Base-by-base conservation (phyloP, 73 alveolate species). In the Effrenium voratum region DNA sequence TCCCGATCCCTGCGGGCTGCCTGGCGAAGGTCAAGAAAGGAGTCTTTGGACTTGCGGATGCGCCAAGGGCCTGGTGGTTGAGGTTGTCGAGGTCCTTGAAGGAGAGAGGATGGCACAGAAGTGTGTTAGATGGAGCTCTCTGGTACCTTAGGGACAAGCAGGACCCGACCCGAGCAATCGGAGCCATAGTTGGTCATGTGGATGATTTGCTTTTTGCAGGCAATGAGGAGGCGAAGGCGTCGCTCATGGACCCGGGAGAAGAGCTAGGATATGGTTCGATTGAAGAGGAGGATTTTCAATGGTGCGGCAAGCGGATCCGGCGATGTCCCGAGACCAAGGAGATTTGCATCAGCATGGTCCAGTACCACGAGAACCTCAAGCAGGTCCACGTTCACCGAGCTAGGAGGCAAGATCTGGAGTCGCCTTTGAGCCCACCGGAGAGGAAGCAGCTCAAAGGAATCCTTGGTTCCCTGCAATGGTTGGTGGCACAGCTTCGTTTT, bases 141-240 rank as follows among this genome's bases (percentile, higher is more conserved):
- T 55, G 72, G 59, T 84, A 38, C 46, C 36, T n/a, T 30, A 3
- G 63, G 76, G 34, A 43, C 40, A 34, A 50, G 50, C 47, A 3
- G 30, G 72, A 15, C 75, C 36, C 16, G 36, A 46, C 8, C 4
- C 24, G 44, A 43, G 6, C 47, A 13, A 68, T 43, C 16, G 15
- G 93, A n/a, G 93, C 49, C 34, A 49, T 85, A 41, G 59, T 85
- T 26, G 46, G 46, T 30, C 93, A 57, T 44, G 81, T 85, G 45
- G 93, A 85, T 26, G 93, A 84, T 43, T n/a, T 84, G 55, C 59
- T 84, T 1, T 63, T 41, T 5, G 46, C 81, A 5, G 93, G 93
- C 5, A 47, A 57, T n/a, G 32, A 24, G 3, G 59, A 12, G 63
- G 93, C 93, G n/a, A 8, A 38, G 41, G 24, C 15, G 44, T 38